Base-by-base conservation (phyloP, 768 basidiomycete species). In the Dictyophora rubrovolvata region DNA sequence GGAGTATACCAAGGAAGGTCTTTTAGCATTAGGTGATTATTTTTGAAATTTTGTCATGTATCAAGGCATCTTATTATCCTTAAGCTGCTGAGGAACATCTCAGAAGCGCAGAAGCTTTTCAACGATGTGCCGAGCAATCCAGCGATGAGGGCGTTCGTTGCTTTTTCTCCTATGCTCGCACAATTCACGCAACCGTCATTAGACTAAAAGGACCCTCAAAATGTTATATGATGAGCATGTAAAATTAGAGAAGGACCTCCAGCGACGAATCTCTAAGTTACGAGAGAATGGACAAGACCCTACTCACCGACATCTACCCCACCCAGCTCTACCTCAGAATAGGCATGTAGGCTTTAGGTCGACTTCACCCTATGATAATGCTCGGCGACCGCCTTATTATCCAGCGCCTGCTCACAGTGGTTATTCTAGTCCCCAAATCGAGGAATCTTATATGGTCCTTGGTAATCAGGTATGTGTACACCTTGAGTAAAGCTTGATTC, bases 391-490 rank as follows among this genome's bases (percentile, higher is more conserved):
- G 67, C 66, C 70, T 20, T 50, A 67, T 60, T 62, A 68, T 58
- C 46, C 68, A 42, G 42, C 75, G 70, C 74, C 57, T 77, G 86
- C 61, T 79, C 80, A 28, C 75, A 78, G 67, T 48, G 64, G 65
- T 1, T 73, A 75, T 22, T 75, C 75, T 1, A 73, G 74, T 62
- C 80, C 81, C 61, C 80, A 84, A 1, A 86, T 87, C 1, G 90
- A 91, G 51, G 90, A 92, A 67, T 92, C 90, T 0, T 93, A 92
- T 65, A 90, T 93, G 89, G 76, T 93, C 1, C 75, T 92, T 2
- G 88, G 87, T 17, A 89, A 90, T 68, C 79, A 83, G 64, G 87
- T 89, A 65, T 65, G 82, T 75, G 60, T 17, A 57, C 52, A 9
- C 48, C 34, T 28, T 23, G 48, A 20, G 18, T 54, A 22, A 37